Conservation (phyloP, 2,329 filamentous ascomycete species). For the Fusarium globosum region DNA sequence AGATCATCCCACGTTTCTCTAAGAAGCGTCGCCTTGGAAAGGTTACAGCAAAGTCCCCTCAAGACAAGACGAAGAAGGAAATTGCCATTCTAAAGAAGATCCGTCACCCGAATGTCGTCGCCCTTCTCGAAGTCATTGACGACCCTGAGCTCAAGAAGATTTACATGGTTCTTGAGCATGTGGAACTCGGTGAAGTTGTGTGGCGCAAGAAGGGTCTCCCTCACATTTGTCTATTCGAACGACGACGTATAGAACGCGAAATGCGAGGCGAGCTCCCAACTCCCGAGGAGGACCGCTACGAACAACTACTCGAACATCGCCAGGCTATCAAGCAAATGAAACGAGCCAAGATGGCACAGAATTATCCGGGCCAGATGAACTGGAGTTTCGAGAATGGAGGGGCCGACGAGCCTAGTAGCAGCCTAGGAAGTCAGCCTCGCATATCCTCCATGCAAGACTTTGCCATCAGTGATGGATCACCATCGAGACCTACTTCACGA, state of each 20-base stretch:
- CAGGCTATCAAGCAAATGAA: slow-evolving; percentile 68
- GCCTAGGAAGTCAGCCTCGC: slow-evolving; percentile 54
- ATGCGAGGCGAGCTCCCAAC: slow-evolving; percentile 69
- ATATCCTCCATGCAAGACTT: slow-evolving; percentile 57
- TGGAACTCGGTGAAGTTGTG: slow-evolving; percentile 91
- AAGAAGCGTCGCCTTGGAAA: slow-evolving; percentile 93
- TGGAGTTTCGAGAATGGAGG: slow-evolving; percentile 89
- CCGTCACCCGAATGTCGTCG: slow-evolving; percentile 95
- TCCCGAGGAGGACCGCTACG: slow-evolving; percentile 70
- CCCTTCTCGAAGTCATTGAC: slow-evolving; percentile 95
- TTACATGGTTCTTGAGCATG: slow-evolving; percentile 96
- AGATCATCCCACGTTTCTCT: slow-evolving; percentile 96
- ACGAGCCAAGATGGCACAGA: slow-evolving; percentile 63
- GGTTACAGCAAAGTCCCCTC: slow-evolving; percentile 72
- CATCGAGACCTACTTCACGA: slow-evolving; percentile 54
- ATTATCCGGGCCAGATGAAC: slow-evolving; percentile 66
- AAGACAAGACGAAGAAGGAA: slow-evolving; percentile 91
- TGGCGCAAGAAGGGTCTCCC: slow-evolving; percentile 92
- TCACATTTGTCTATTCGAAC: slow-evolving; percentile 85
- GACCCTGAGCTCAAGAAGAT: slow-evolving; percentile 97
- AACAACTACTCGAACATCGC: slow-evolving; percentile 68
- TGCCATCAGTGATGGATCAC: slow-evolving; percentile 49
- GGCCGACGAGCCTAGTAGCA: slow-evolving; percentile 62
- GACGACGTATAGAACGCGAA: slow-evolving; percentile 80
- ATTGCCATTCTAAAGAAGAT: slow-evolving; percentile 99